A percentile compares a stretch with the other conserved stretches of the same genome.
Evolutionary conservation across 1,284 basidiomycete species (phyloP).

Genomic region (Pterula multifida): DNA sequence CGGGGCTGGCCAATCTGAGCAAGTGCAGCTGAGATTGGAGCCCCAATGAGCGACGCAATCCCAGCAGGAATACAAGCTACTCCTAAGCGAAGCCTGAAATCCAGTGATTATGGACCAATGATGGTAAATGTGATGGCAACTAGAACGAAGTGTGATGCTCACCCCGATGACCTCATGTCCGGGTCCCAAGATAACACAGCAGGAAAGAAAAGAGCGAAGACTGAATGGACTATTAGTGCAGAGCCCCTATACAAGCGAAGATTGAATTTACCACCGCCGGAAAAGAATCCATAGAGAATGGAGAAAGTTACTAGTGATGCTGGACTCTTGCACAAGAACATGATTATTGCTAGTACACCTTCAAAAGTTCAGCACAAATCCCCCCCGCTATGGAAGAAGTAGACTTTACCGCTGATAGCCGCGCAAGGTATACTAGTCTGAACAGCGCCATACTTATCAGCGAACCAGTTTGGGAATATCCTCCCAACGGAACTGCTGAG

Average conservation of each 20-base stretch:
- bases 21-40: neutral
- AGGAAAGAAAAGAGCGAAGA: neutral
- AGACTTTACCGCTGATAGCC: slow-evolving; percentile 10
- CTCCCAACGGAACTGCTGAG: slow-evolving; percentile 14
- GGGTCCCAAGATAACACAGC: slow-evolving; percentile 1
- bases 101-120: neutral
- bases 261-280: slow-evolving; percentile 12
- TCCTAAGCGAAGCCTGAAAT: neutral
- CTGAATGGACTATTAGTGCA: neutral
- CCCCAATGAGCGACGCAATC: neutral
- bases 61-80: neutral
- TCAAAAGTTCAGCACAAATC: neutral
- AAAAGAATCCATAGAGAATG: slow-evolving; percentile 17
- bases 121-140: neutral
- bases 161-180: neutral
- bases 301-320: slow-evolving; percentile 15
- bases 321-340: slow-evolving; percentile 14
- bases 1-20: neutral
- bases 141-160: neutral
- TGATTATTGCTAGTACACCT: slow-evolving; percentile 14
- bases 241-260: no score
- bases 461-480: slow-evolving; percentile 14
- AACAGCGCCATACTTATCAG: slow-evolving; percentile 14
- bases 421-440: slow-evolving; percentile 15
- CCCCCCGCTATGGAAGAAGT: neutral